Base-by-base conservation (phyloP, 768 basidiomycete genomes). In the Trichaptum fuscoviolaceum region DNA sequence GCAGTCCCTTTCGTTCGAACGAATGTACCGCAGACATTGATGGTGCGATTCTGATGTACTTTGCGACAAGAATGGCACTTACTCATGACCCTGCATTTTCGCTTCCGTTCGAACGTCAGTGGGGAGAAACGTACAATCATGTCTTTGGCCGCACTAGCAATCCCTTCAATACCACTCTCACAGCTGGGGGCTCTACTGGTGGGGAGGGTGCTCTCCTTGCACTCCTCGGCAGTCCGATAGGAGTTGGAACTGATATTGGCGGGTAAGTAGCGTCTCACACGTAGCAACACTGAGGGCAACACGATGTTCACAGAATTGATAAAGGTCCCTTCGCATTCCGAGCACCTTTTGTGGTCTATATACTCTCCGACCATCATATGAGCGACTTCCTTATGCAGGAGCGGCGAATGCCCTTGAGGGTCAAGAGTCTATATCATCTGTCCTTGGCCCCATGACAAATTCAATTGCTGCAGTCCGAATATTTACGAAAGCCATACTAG, bases 141-240 rank as follows among this genome's bases (percentile, higher is more conserved):
- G 79, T 89, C 3, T 90, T 83, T 69, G 88, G 87, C 2, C 80
- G 85, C 1, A 88, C 89, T 6, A 69, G 78, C 34, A 88, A 90
- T 70, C 88, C 88, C 0, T 82, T 81, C 69, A 88, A 88, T 70
- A 78, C 82, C 2, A 75, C 76, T 0, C 76, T 88, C 36, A 87
- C 85, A 1, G 77, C 81, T 1, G 89, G 89, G 1, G 89, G 89
- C 1, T 88, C 86, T 0, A 85, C 84, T 1, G 89, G 89, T 1
- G 89, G 89, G 0, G 89, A 90, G 76, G 85, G 85, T 9, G 87
- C 88, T 0, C 77, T 90, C 0, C 67, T 89, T 2, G 88, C 83
- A 0, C 77, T 88, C 77, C 83, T 81, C 67, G 87, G 88, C 15
- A 83, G 83, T 60, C 82, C 83, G 3, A 71, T 90, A 1, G 87